A percentile compares a stretch with the other conserved stretches of the same genome.
Evolutionary conservation across 495 filamentous ascomycete species (phyloP).

Genomic region (Xylaria cubensis): DNA sequence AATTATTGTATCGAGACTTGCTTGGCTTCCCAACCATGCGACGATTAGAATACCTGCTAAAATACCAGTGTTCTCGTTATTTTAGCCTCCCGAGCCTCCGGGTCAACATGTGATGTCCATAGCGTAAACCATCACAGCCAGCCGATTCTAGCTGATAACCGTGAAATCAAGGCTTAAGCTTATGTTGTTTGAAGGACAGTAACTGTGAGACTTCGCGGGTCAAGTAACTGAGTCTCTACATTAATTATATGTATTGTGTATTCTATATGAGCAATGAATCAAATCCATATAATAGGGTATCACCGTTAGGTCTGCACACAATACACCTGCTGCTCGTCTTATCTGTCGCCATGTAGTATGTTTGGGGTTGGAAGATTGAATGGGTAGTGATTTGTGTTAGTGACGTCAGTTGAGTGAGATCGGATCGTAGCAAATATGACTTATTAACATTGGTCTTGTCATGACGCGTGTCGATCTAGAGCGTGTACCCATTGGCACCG

Average conservation of each 20-base stretch:
- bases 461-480: constrained; percentile 42
- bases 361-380: neutral
- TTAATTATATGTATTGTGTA: constrained; percentile 31
- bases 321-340: neutral
- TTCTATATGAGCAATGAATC: constrained; percentile 24
- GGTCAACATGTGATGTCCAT: constrained; percentile 6
- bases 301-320: constrained; percentile 31
- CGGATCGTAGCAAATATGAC: neutral
- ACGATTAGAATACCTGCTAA: neutral
- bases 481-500: constrained; percentile 62
- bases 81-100: constrained; percentile 10
- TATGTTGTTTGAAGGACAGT: neutral
- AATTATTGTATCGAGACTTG: neutral
- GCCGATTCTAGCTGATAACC: neutral
- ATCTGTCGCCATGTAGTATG: constrained; percentile 5
- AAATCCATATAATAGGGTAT: constrained; percentile 36
- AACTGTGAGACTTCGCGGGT: constrained; percentile 5
- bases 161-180: neutral
- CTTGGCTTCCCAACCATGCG: neutral
- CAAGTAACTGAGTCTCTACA: constrained; percentile 31
- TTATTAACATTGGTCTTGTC: constrained; percentile 14
- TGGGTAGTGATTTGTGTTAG: neutral
- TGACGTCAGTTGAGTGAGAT: constrained; percentile 9
- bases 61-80: neutral
- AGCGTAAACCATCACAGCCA: neutral